A percentile compares a stretch with the other conserved stretches of the same genome.
These are phyloP conservation scores for Kodamaea fungicola DNA, from an alignment of 1,139 yeast species.

Conservation along the genomic window DNA sequence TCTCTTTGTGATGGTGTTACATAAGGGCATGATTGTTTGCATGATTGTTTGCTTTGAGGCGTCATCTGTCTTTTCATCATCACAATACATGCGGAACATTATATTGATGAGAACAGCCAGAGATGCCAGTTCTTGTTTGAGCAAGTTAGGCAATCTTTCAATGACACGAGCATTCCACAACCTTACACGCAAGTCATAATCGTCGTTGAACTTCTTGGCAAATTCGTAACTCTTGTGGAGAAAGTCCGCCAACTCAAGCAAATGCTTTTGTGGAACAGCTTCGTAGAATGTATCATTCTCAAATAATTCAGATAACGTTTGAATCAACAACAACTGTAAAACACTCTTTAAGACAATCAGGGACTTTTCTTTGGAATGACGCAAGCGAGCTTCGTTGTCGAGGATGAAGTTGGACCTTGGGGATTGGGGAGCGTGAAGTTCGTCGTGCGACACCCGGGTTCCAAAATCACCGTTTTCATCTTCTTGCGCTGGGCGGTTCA, in stretches of 20 bases:
- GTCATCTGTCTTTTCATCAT: constrained; percentile 46
- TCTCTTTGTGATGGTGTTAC: constrained; percentile 65
- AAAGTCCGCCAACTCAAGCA: constrained; percentile 56
- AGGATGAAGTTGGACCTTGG: constrained; percentile 12
- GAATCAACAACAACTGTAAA: constrained; percentile 83
- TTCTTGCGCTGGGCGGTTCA: constrained; percentile 6
- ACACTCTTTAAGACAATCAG: constrained; percentile 90
- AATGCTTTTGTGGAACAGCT: constrained; percentile 60
- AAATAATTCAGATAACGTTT: constrained; percentile 76
- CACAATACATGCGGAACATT: constrained; percentile 77
- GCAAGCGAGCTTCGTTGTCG: constrained; percentile 24
- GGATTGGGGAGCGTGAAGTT: constrained; percentile 12
- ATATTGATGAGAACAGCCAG: constrained; percentile 84
- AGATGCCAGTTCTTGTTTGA: constrained; percentile 88
- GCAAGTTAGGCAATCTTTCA: constrained; percentile 84
- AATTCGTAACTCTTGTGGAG: constrained; percentile 72
- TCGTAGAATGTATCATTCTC: constrained; percentile 68
- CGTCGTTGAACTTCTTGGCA: constrained; percentile 83
- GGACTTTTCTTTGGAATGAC: constrained; percentile 54
- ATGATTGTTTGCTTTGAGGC: constrained; percentile 43
- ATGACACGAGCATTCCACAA: constrained; percentile 91
- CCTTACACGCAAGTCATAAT: constrained; percentile 79
- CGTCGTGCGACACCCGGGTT: constrained; percentile 3
- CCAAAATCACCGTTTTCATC: constrained; percentile 4
- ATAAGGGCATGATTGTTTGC: constrained; percentile 61